These are phyloP conservation scores for Gossypium gossypioides DNA, from an alignment of 441 rosid genomes.

Conservation along the genomic window DNA sequence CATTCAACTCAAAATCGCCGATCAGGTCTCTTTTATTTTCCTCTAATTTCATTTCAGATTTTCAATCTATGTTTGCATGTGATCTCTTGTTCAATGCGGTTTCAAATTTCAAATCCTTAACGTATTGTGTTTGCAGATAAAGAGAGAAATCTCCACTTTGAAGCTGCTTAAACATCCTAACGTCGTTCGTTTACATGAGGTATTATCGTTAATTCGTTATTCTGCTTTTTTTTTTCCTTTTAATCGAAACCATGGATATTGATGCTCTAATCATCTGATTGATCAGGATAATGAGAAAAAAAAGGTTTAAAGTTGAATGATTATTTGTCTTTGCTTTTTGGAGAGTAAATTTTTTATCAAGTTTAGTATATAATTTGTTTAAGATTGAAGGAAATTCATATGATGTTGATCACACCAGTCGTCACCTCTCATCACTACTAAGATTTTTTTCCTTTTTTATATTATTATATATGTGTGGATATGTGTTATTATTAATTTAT, in stretches of 20 bases:
- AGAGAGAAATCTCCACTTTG: conserved; percentile 79
- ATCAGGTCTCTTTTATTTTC: conserved; percentile 37
- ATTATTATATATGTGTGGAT: background rate
- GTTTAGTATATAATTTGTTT: background rate
- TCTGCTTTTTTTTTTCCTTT: background rate
- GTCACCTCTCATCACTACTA: background rate
- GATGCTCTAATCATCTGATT: background rate
- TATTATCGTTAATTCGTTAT: conserved; percentile 7
- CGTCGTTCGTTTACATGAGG: conserved; percentile 84
- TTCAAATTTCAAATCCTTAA: background rate
- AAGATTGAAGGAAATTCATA: background rate
- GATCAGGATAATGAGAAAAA: background rate
- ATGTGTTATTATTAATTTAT: background rate
- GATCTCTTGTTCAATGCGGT: background rate
- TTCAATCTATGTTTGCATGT: background rate
- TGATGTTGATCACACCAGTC: background rate
- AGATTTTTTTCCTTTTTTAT: background rate
- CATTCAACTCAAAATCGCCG: conserved; percentile 56
- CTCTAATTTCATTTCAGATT: background rate
- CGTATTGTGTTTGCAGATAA: conserved; percentile 41
- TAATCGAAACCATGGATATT: no score
- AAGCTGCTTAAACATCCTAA: conserved; percentile 89
- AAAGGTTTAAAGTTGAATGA: no score
- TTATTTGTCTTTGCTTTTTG: background rate
- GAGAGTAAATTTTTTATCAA: background rate